Percentiles rank a stretch among this genome's conserved stretches.
Conservation (phyloP, 2,329 filamentous ascomycete species). For the Xylaria sp. region DNA sequence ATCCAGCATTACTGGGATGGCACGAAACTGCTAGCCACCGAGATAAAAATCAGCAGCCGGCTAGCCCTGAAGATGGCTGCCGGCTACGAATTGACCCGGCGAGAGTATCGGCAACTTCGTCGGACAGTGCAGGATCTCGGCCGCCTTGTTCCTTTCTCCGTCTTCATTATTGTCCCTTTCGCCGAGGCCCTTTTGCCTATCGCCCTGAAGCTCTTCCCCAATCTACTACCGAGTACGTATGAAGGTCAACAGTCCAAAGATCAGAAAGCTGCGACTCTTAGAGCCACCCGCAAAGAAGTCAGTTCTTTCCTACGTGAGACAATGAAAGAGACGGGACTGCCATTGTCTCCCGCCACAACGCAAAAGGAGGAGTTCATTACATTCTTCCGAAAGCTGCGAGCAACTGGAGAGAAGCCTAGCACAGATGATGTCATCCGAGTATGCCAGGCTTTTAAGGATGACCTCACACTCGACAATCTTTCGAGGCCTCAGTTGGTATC, state of each 20-base stretch:
- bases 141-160: slow-evolving; percentile 92
- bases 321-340: slow-evolving; percentile 90
- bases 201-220: slow-evolving; percentile 94
- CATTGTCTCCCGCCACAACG: slow-evolving; percentile 83
- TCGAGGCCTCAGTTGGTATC: slow-evolving; percentile 94
- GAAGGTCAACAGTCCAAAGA: slow-evolving; percentile 93
- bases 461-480: slow-evolving; percentile 95
- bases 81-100: slow-evolving; percentile 93
- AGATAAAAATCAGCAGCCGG: slow-evolving; percentile 91
- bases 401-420: slow-evolving; percentile 90
- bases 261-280: slow-evolving; percentile 82
- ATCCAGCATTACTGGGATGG: slow-evolving; percentile 97
- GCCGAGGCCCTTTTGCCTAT: slow-evolving; percentile 92
- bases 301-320: slow-evolving; percentile 90
- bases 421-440: slow-evolving; percentile 96
- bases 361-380: slow-evolving; percentile 94
- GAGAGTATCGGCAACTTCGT: slow-evolving; percentile 92
- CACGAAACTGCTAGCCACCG: slow-evolving; percentile 90
- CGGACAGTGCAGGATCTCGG: slow-evolving; percentile 94
- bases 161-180: slow-evolving; percentile 97
- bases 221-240: slow-evolving; percentile 96
- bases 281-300: slow-evolving; percentile 91
- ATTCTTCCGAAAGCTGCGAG: slow-evolving; percentile 96
- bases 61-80: slow-evolving; percentile 97
- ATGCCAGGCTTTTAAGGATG: slow-evolving; percentile 98